Base-by-base conservation (phyloP, 148 eudicot genomes). In the Oxyria digyna region DNA sequence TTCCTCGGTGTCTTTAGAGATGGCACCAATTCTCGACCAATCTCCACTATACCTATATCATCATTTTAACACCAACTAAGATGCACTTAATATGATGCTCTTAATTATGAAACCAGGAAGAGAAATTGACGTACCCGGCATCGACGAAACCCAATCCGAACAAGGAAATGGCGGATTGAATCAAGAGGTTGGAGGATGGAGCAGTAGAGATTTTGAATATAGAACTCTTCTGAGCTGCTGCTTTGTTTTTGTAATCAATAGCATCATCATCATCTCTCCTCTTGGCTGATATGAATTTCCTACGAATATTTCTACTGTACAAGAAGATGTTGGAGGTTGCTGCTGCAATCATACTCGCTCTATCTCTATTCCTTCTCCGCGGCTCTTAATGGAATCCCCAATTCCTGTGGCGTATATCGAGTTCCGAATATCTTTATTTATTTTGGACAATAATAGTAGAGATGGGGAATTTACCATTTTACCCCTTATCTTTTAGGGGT, bases 1-100 rank as follows among this genome's bases (percentile, higher is more conserved):
- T 69, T 85, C 86, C 73, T 93, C 98, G 8, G 67, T 79, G 71
- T 71, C 98, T 67, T 59, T 85, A 13, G 98, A 81, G 42, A 89
- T 86, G 68, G 74, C 96, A 31, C 96, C 94, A 75, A 93, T 89
- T 72, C 98, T 89, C 40, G 98, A 93, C 98, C 98, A 93, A 74
- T 89, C 98, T 83, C 98, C 98, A 80, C 96, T 93, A 69, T 93
- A 93, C 75, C 96, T 89, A 73, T 6, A 79, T 8, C 17, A 35
- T 35, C 38, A 35, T 6, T 2, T 6, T 2, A 3, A 35, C 38
- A 35, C 38, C 15, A 17, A 0, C 3, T 35, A 6, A 35, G 38
- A 35, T 35, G 3, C 38, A 35, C 38, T 35, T 35, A 35, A 6
- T 35, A 35, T 2, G 38, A 6, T 35, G 38, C n/a, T n/a, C n/a